Percentiles rank a stretch among this genome's conserved stretches.
Conservation (phyloP, 345 rosid genomes). For the Noccaea bulbosa region DNA sequence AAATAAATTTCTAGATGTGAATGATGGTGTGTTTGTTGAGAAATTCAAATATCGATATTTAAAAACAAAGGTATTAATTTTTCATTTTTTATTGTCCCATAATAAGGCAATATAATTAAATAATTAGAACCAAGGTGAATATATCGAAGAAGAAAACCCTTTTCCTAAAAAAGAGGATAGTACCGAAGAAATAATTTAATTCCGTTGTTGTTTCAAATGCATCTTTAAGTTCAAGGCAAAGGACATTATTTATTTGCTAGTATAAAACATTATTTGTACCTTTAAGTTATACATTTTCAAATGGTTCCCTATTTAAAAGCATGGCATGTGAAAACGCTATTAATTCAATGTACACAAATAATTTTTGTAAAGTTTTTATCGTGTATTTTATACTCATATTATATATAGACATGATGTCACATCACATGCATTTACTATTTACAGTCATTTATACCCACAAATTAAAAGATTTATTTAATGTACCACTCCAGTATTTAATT, state of each 20-base stretch:
- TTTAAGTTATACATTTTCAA: neutral
- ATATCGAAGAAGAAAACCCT: conserved; percentile 28
- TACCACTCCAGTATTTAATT: neutral
- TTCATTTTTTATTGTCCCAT: conserved; percentile 23
- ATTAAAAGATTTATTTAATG: neutral
- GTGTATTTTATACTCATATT: neutral
- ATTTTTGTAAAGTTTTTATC: too few relatives aligned
- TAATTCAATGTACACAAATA: neutral
- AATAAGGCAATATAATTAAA: conserved; percentile 8
- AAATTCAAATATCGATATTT: neutral
- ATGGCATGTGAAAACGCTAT: conserved; percentile 1
- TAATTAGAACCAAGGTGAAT: conserved; percentile 17
- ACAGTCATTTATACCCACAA: conserved; percentile 1
- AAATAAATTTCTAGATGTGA: neutral
- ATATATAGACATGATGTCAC: conserved; percentile 1
- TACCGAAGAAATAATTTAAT: conserved; percentile 23
- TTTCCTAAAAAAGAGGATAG: conserved; percentile 27
- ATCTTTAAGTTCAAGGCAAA: conserved; percentile 15
- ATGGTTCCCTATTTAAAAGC: neutral
- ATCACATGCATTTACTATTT: conserved; percentile 27
- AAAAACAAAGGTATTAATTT: conserved; percentile 8
- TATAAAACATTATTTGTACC: neutral
- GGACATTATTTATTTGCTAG: neutral
- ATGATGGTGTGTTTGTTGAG: neutral
- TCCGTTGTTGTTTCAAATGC: conserved; percentile 25